Percentiles rank a stretch among this genome's conserved stretches.
These are phyloP conservation scores for Lachancea meyersii DNA, from an alignment of 805 yeast species.

Conservation along the genomic window DNA sequence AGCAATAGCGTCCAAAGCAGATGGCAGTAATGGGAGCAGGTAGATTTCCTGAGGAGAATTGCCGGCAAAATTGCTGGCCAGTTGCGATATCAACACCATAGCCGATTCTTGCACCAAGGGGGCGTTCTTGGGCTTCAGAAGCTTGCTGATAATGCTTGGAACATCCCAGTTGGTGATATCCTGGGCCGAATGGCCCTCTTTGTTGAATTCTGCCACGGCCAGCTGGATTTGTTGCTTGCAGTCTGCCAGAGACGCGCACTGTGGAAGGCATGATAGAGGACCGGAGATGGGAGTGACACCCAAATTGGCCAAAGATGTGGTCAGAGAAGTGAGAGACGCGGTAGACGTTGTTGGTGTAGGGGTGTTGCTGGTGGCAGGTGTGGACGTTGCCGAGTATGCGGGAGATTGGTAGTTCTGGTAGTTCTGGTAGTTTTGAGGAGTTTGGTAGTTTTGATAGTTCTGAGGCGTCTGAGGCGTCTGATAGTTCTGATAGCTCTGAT, in stretches of 20 bases:
- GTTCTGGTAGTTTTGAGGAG: conserved; percentile 13
- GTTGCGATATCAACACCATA: conserved; percentile 49
- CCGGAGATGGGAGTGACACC: conserved; percentile 62
- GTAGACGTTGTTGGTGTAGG: conserved; percentile 51
- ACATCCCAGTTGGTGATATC: conserved; percentile 61
- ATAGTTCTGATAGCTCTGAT: conserved; percentile 10
- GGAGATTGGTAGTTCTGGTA: conserved; percentile 24
- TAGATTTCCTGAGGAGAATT: conserved; percentile 70
- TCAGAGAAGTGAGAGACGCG: conserved; percentile 65
- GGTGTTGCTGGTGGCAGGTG: conserved; percentile 31
- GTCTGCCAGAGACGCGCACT: conserved; percentile 32
- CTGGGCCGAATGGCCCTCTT: conserved; percentile 36
- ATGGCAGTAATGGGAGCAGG: conserved; percentile 54
- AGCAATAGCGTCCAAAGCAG: conserved; percentile 64
- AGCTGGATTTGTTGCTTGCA: conserved; percentile 31
- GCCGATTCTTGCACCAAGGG: conserved; percentile 73
- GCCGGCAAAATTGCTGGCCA: conserved; percentile 60
- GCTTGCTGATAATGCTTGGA: conserved; percentile 53
- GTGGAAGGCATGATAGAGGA: conserved; percentile 36
- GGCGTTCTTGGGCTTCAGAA: conserved; percentile 69
- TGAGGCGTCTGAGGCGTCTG: conserved; percentile 6
- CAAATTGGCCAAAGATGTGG: conserved; percentile 62
- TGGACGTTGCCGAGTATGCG: conserved; percentile 18
- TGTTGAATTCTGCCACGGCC: conserved; percentile 44
- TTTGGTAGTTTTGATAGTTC: conserved; percentile 16